Evolutionary conservation across 768 basidiomycete species (phyloP).

Genomic region (Agaricus subrufescens): DNA sequence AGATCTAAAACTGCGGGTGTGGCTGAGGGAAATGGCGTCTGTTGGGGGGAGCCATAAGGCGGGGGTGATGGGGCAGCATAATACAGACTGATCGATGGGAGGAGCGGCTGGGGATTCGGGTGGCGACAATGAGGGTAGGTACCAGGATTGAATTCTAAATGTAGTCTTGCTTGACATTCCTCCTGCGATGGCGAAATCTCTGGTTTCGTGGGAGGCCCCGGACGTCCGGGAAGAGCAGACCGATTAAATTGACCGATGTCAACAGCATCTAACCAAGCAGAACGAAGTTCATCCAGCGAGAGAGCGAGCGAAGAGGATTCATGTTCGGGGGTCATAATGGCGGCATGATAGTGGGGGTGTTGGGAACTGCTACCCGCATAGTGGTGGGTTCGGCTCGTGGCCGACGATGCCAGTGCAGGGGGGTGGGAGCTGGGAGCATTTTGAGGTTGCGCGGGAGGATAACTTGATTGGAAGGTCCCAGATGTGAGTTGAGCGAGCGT

Average conservation of each 20-base stretch:
- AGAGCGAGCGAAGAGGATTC: slow-evolving; percentile 44
- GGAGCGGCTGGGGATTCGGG: slow-evolving; percentile 23
- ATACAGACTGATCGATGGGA: slow-evolving; percentile 26
- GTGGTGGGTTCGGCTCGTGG: neutral
- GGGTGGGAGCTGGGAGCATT: neutral
- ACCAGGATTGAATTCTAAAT: neutral
- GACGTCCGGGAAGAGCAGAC: neutral
- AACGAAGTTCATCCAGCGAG: slow-evolving; percentile 50
- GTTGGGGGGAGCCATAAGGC: neutral
- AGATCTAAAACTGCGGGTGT: slow-evolving; percentile 28
- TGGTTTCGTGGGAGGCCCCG: slow-evolving; percentile 21
- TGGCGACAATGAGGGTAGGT: slow-evolving; percentile 15
- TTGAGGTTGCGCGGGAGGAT: slow-evolving; percentile 20
- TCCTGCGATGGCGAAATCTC: slow-evolving; percentile 22
- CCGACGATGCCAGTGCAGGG: slow-evolving; percentile 3
- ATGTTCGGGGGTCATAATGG: slow-evolving; percentile 26
- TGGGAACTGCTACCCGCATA: slow-evolving; percentile 16
- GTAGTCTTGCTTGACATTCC: slow-evolving; percentile 8
- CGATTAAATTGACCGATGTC: slow-evolving; percentile 12
- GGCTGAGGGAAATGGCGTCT: slow-evolving; percentile 18
- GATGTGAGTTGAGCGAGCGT: slow-evolving; percentile 46
- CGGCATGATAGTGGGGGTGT: slow-evolving; percentile 24
- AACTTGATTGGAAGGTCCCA: slow-evolving; percentile 34
- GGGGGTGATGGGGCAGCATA: slow-evolving; percentile 15
- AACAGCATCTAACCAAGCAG: slow-evolving; percentile 54